phyloP scores from a whole-genome alignment of 2,329 filamentous ascomycete species.

The Beauveria australis region DNA sequence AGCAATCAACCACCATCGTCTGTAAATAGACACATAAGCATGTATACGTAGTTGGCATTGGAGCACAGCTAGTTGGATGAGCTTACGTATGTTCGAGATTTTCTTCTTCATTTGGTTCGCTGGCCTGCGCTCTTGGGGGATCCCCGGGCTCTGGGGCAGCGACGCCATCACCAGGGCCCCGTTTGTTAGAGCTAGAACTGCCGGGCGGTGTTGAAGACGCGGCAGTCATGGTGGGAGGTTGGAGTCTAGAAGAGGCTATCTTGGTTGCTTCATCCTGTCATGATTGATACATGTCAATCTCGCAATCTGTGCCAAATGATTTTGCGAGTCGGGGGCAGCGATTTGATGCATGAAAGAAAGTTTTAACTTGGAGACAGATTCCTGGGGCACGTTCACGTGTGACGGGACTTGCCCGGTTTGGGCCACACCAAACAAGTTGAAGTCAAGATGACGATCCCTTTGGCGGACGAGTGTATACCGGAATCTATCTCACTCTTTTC shows the following conservation, averaged over 20 bases:
- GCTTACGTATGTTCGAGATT: slow-evolving; percentile 6
- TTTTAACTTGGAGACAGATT: background rate
- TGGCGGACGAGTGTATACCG: too few species aligned
- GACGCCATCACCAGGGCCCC: background rate
- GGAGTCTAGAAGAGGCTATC: background rate
- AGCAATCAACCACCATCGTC: slow-evolving; percentile 57
- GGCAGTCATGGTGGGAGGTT: background rate
- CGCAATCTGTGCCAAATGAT: background rate
- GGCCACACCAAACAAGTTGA: background rate
- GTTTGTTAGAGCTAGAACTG: background rate
- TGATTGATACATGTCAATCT: background rate
- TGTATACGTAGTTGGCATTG: background rate
- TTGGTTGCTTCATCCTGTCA: background rate
- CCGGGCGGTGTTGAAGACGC: background rate
- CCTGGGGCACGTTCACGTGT: background rate
- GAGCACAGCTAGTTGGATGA: too few species aligned
- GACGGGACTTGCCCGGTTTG: background rate
- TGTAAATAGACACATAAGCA: slow-evolving; percentile 18
- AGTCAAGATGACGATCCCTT: background rate
- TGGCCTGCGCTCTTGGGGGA: background rate
- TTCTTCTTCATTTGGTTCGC: slow-evolving; percentile 2
- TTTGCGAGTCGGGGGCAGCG: background rate
- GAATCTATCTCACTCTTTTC: too few species aligned
- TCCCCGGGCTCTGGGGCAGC: background rate
- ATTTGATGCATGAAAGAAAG: background rate